Base-by-base conservation (phyloP, 345 rosid species). In the Crucihimalaya himalaica region DNA sequence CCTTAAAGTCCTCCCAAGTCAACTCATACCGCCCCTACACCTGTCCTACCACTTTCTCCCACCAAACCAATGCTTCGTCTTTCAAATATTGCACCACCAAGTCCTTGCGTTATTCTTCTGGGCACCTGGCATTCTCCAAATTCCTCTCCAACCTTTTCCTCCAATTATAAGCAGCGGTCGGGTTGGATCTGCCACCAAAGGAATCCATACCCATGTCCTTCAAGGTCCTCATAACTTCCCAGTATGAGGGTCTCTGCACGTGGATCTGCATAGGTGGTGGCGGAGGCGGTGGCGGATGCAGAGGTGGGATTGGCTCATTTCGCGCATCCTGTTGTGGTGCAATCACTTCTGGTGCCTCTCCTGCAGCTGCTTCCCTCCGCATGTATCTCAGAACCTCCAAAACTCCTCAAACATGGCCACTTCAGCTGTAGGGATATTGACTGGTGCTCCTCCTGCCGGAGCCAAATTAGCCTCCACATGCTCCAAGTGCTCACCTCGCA, bases 251-350 rank as follows among this genome's bases (percentile, higher is more conserved):
- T 0, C 7, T 8, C 0, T 50, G 3, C 28, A 1, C 7, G 0
- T 19, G 53, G 6, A 4, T 6, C 2, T 48, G 14, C 21, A 43
- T 1, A 2, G 1, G 19, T 15, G 9, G 50, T 16, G 20, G 19
- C 8, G 4, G 50, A n/a, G 16, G 20, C 18, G 19, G 48, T 0
- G 20, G 20, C 1, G 4, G 50, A 16, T 21, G 7, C n/a, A n/a
- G n/a, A n/a, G n/a, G n/a, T n/a, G n/a, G n/a, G n/a, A n/a, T 2
- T 46, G 1, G 11, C 11, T 7, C 0, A 7, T 6, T 0, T 2
- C 5, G 51, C 0, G 5, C 5, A 3, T 8, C 12, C 3, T 1
- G 2, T 0, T 7, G 12, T 46, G 21, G 51, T 6, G 5, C 5
- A 46, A 8, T 46, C 5, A 8, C 51, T 4, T 18, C 51, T 0